Conservation (phyloP, 257 asterid species). For the Solanum microdontum region DNA sequence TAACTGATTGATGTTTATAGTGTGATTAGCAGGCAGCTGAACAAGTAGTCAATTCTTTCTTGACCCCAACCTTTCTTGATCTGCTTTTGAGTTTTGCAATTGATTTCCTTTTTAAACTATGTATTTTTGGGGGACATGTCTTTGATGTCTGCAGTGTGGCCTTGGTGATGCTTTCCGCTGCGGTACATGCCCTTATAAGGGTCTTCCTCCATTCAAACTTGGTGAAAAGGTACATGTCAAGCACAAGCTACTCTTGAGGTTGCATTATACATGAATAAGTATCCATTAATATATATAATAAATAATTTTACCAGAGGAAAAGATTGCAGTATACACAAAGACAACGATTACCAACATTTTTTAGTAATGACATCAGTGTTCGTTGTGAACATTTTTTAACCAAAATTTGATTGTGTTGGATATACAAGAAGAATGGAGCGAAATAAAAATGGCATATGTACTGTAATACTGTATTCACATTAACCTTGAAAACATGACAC, state of each 20-base stretch:
- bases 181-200: slow-evolving; percentile 89
- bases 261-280: background rate
- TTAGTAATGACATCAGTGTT: background rate
- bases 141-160: slow-evolving; percentile 64
- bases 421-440: background rate
- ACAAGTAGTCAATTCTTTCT: background rate
- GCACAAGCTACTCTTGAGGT: background rate
- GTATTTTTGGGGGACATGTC: background rate
- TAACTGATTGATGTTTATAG: background rate
- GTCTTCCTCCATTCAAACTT: slow-evolving; percentile 74
- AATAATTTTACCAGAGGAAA: background rate
- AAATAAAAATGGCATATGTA: background rate
- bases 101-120: background rate
- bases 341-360: background rate
- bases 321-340: background rate
- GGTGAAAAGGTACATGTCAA: slow-evolving; percentile 67
- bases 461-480: background rate
- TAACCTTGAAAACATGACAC: background rate
- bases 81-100: background rate
- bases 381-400: background rate
- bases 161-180: slow-evolving; percentile 98
- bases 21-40: background rate
- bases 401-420: background rate
- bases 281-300: background rate
- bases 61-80: background rate